phyloP scores from a whole-genome alignment of 208 protist species.

The Wallacemonas sp. region DNA sequence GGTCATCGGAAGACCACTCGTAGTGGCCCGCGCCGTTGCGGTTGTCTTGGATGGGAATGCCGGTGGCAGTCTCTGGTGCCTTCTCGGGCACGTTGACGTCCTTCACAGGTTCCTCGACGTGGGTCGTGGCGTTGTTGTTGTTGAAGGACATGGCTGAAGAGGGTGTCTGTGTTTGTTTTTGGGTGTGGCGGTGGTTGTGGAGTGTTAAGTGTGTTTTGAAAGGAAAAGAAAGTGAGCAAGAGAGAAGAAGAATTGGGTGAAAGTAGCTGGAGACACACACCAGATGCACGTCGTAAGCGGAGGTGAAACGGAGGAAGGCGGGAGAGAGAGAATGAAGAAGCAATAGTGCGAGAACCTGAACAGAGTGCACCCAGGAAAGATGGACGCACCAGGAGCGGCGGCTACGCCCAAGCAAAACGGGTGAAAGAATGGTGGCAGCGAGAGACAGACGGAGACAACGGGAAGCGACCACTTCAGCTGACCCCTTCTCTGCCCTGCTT shows the following conservation, averaged over 20 bases:
- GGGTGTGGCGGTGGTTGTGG: background rate
- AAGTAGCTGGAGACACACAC: constrained; percentile 14
- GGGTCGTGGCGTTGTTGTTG: background rate
- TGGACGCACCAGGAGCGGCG: too few species aligned
- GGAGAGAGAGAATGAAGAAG: constrained; percentile 11
- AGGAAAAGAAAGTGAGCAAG: background rate
- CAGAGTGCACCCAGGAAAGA: too few species aligned
- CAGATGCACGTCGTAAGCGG: too few species aligned
- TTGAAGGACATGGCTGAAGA: background rate
- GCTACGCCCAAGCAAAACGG: too few species aligned
- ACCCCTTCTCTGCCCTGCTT: too few species aligned
- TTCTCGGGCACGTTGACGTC: background rate
- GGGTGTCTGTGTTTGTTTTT: background rate
- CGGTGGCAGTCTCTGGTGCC: background rate
- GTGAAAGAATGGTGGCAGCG: too few species aligned
- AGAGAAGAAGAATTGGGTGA: constrained; percentile 21
- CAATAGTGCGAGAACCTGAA: too few species aligned
- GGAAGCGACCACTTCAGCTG: too few species aligned
- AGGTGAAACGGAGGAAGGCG: constrained; percentile 11
- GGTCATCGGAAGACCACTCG: background rate
- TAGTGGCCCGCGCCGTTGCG: background rate
- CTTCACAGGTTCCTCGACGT: constrained; percentile 17
- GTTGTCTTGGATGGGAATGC: background rate
- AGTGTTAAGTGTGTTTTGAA: background rate
- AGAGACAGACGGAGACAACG: too few species aligned